Evolutionary conservation across 2,329 filamentous ascomycete species (phyloP), one percentile per base, ranked within the genome.

Genomic region (Aspergillus aculeatinus): DNA sequence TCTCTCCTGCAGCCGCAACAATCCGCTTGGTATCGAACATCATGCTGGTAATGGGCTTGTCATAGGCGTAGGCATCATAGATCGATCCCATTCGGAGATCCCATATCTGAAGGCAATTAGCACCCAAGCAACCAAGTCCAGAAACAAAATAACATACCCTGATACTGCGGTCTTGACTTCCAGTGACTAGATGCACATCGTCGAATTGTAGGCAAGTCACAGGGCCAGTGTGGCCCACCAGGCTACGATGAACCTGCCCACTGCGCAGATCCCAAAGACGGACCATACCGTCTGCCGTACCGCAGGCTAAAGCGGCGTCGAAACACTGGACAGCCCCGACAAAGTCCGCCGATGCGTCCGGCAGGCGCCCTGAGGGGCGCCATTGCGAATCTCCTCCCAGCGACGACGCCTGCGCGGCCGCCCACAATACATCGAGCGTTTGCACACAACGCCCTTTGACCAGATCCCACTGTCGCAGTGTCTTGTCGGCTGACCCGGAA

Each of bases 381-480:
- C 93, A 98, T 61, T 80, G 80, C n/a, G 54, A 63, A 51, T 82
- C 83, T 2, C 85, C 82, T 54, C 83, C 83, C 58, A 91, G 83
- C 5, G 85, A 88, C 10, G 88, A 90, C 12, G 92, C 91, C 78
- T 97, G 93, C 2, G 95, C 93, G 4, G 95, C 93, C 10, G 95
- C 95, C 95, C 95, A 99, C 74, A 99, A 90, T 6, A 99, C 94
- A 76, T 99, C 95, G 52, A 99, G 82, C 2, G 95, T 99, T 77
- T 99, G 95, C 57, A 99, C 91, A 75, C 95, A 98, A 52, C 95
- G 89, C n/a, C 95, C 95, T 74, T 93, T 97, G 70, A 94, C 91
- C 53, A 99, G 83, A 80, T 99, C 95, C 95, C 95, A 99, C 75
- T 99, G 95, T 49, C 95, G 88, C 58, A 99, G 82, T 1, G 95